These are phyloP conservation scores for Linaria vulgaris DNA, from an alignment of 257 asterid genomes.

Conservation along the genomic window DNA sequence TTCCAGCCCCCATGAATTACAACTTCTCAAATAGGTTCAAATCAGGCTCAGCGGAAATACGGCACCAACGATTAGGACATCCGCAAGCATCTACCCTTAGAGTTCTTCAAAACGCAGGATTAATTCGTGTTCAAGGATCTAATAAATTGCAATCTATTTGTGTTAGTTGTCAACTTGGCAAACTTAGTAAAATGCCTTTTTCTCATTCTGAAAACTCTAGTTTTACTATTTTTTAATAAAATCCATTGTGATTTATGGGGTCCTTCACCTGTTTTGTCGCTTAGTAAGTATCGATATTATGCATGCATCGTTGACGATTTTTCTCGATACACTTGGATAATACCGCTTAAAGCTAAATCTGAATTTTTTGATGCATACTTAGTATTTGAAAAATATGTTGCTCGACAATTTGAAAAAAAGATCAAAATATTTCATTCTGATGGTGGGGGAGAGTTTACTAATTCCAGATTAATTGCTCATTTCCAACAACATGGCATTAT, in stretches of 20 bases:
- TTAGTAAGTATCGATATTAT: constrained; percentile 5
- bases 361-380: constrained; percentile 1
- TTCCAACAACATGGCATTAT: not conserved
- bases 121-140: too few species aligned
- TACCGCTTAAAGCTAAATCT: constrained; percentile 5
- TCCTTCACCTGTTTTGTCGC: too few species aligned
- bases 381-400: too few species aligned
- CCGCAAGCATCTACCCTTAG: too few species aligned
- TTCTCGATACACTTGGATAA: constrained; percentile 10
- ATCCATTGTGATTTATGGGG: too few species aligned
- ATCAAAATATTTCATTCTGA: too few species aligned
- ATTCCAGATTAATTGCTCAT: not conserved
- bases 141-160: not conserved
- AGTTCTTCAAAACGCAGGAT: not conserved
- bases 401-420: too few species aligned
- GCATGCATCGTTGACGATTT: constrained; percentile 19
- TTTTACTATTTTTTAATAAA: too few species aligned
- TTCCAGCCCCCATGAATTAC: too few species aligned
- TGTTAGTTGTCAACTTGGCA: constrained; percentile 17
- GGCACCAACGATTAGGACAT: too few species aligned
- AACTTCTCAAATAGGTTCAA: not conserved
- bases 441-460: too few species aligned
- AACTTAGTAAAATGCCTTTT: not conserved
- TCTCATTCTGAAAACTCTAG: not conserved
- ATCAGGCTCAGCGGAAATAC: not conserved